Percentiles rank a stretch among this genome's conserved stretches.
Evolutionary conservation across 805 yeast genomes (phyloP).

Genomic region (Wickerhamomyces bisporus): DNA sequence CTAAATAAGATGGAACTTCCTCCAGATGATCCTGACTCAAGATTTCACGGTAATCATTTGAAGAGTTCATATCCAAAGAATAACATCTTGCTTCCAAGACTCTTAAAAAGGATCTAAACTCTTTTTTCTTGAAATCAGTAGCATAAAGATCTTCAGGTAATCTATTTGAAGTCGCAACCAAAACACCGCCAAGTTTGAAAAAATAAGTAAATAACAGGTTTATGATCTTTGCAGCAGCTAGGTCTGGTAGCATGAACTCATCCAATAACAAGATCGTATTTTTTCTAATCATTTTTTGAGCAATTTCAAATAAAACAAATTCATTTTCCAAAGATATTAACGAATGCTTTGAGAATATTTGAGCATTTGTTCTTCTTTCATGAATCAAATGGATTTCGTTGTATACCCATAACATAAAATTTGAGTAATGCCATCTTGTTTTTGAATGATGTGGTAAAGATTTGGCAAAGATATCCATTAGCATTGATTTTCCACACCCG

Average conservation of each 20-base stretch:
- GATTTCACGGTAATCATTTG: constrained; percentile 47
- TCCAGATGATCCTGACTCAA: constrained; percentile 7
- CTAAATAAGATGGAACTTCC: constrained; percentile 24
- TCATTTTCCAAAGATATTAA: constrained; percentile 49
- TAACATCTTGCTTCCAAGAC: constrained; percentile 56
- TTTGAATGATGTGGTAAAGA: constrained; percentile 59
- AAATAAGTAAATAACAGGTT: constrained; percentile 61
- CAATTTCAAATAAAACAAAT: constrained; percentile 59
- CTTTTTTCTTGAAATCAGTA: constrained; percentile 54
- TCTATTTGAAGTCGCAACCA: constrained; percentile 70
- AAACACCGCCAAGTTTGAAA: constrained; percentile 69
- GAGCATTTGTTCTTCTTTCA: constrained; percentile 35
- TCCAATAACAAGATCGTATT: constrained; percentile 60
- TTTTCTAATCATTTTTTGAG: constrained; percentile 53
- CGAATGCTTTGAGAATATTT: constrained; percentile 21
- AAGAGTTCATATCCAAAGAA: constrained; percentile 56
- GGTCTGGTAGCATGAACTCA: constrained; percentile 74
- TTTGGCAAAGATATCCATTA: constrained; percentile 66
- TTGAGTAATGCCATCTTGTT: constrained; percentile 66
- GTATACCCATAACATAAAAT: constrained; percentile 65
- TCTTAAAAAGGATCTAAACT: constrained; percentile 51
- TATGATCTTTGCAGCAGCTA: constrained; percentile 67
- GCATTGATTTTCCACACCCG: constrained; percentile 72
- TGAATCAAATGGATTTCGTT: constrained; percentile 54
- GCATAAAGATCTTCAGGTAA: constrained; percentile 69